Percentiles rank a stretch among this genome's conserved stretches.
phyloP scores from a whole-genome alignment of 805 yeast genomes.

The Hanseniaspora occidentalis region DNA sequence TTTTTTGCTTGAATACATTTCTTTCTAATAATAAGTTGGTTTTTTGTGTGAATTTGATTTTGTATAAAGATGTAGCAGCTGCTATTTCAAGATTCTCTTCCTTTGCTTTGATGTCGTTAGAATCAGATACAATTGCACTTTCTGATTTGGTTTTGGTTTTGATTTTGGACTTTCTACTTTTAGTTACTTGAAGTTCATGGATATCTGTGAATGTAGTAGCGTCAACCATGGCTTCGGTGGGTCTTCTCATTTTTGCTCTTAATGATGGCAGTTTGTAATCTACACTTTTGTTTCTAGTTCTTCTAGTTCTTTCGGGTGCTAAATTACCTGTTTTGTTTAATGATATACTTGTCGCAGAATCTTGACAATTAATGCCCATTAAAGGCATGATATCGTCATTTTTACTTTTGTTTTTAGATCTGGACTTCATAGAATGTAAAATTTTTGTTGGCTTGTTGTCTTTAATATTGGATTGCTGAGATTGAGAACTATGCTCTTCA shows the following conservation, averaged over 20 bases:
- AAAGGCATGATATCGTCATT: constrained; percentile 31
- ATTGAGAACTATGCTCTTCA: background rate
- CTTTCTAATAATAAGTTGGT: no score
- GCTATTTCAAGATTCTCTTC: no score
- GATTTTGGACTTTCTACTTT: constrained; percentile 7
- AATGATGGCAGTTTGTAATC: constrained; percentile 59
- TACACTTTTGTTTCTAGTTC: constrained; percentile 44
- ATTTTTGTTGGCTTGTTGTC: constrained; percentile 9
- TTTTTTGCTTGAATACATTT: no score
- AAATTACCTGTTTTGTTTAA: constrained; percentile 9
- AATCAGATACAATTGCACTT: no score
- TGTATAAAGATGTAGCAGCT: no score
- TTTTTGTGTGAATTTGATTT: no score
- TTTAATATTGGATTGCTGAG: background rate
- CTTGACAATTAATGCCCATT: background rate
- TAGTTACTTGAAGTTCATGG: constrained; percentile 22
- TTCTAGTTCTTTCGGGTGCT: constrained; percentile 25
- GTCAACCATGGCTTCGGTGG: constrained; percentile 43
- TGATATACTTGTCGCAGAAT: constrained; percentile 13
- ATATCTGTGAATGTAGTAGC: constrained; percentile 36
- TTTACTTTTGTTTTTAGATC: constrained; percentile 19
- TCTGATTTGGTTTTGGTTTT: background rate
- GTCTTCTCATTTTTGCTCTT: constrained; percentile 57
- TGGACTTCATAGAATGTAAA: constrained; percentile 23
- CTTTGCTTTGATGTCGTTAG: no score